phyloP scores from a whole-genome alignment of 1,139 yeast genomes.

The Geotrichum klebahnii region DNA sequence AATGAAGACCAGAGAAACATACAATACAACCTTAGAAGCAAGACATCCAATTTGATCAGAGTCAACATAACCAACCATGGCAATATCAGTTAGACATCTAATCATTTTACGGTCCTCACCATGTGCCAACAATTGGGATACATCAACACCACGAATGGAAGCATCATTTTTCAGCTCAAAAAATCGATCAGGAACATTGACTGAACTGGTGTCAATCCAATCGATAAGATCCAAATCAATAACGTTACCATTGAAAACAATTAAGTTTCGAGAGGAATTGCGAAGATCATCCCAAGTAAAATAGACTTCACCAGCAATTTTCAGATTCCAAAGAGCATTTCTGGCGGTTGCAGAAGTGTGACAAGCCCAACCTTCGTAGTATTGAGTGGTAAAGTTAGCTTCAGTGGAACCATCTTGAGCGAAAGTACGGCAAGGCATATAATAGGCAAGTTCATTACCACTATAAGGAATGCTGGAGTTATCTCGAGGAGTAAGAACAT shows the following conservation, averaged over 20 bases:
- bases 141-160: constrained; percentile 67
- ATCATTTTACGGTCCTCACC: constrained; percentile 68
- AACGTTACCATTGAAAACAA: constrained; percentile 84
- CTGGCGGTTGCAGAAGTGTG: constrained; percentile 75
- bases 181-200: constrained; percentile 69
- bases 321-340: constrained; percentile 57
- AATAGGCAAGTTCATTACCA: constrained; percentile 78
- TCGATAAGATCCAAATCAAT: constrained; percentile 70
- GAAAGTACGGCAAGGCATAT: constrained; percentile 83
- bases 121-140: constrained; percentile 70
- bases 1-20: constrained; percentile 76
- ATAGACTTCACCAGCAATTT: constrained; percentile 68
- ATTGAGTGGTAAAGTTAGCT: constrained; percentile 55
- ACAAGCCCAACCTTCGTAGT: constrained; percentile 84
- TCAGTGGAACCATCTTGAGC: constrained; percentile 64
- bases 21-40: constrained; percentile 79
- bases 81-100: constrained; percentile 78
- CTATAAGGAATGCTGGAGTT: constrained; percentile 67
- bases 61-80: constrained; percentile 85
- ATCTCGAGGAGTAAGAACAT: constrained; percentile 67
- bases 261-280: constrained; percentile 67
- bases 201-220: constrained; percentile 67
- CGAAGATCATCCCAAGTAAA: constrained; percentile 86
- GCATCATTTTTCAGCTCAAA: constrained; percentile 56
- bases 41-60: constrained; percentile 93